phyloP scores from a whole-genome alignment of 2,329 filamentous ascomycete genomes.

The Bipolaris gigantea region DNA sequence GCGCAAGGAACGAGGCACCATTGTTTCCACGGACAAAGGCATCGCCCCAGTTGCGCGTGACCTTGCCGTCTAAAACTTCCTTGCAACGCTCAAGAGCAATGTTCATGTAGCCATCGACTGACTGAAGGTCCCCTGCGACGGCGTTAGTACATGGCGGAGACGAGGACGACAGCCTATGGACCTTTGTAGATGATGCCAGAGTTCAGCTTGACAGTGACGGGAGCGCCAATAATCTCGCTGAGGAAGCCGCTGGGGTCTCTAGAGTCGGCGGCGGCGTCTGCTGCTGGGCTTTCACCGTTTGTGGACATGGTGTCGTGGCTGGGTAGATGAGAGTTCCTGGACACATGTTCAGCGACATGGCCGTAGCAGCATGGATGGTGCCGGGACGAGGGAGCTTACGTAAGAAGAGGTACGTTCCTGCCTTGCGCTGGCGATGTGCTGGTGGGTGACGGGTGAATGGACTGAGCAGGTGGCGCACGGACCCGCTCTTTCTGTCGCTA shows the following conservation, averaged over 20 bases:
- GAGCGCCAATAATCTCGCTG: slow-evolving; percentile 88
- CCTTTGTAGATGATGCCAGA: slow-evolving; percentile 99
- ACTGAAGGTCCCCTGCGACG: slow-evolving; percentile 80
- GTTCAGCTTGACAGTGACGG: slow-evolving; percentile 96
- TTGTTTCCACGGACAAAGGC: slow-evolving; percentile 97
- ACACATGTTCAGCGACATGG: neutral
- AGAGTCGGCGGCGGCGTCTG: slow-evolving; percentile 68
- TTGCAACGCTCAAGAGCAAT: slow-evolving; percentile 95
- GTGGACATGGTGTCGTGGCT: slow-evolving; percentile 25
- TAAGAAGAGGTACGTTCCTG: neutral
- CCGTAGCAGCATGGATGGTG: neutral
- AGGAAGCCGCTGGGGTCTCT: slow-evolving; percentile 94
- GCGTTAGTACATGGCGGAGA: slow-evolving; percentile 9
- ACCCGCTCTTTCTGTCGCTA: slow-evolving; percentile 7
- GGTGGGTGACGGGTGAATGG: slow-evolving; percentile 3
- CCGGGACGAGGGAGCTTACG: no score
- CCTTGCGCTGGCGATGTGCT: neutral
- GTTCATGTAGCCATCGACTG: slow-evolving; percentile 99
- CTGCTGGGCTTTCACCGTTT: slow-evolving; percentile 65
- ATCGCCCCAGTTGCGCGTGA: slow-evolving; percentile 85
- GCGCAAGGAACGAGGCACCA: slow-evolving; percentile 56
- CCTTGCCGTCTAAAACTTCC: slow-evolving; percentile 83
- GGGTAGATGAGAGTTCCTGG: neutral
- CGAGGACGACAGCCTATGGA: slow-evolving; percentile 41
- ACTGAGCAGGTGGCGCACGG: slow-evolving; percentile 21